Base-by-base conservation (phyloP, 352 stramenopile species). In the Thalassiosira exigua region DNA sequence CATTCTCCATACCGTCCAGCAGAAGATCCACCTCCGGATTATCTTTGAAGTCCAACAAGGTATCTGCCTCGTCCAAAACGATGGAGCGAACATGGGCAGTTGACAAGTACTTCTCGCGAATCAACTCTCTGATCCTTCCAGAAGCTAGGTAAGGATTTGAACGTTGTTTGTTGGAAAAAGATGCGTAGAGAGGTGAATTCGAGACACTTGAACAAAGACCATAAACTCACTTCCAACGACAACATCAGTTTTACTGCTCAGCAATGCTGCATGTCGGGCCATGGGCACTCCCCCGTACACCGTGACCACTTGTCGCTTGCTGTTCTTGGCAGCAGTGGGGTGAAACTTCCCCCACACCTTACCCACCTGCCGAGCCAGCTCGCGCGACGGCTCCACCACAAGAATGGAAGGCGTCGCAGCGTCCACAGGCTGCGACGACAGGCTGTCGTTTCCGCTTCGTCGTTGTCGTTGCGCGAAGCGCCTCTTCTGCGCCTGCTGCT, bases 1-100 rank as follows among this genome's bases (percentile, higher is more conserved):
- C 83, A 61, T 86, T 75, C 59, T 62, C 58, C 74, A 90, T 87
- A 19, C 64, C 75, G 46, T 88, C 76, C 11, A 90, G 57, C 14
- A 87, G 66, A 44, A 56, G 68, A 57, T 82, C 70, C 5, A 90
- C 70, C 42, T 90, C 84, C 11, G 81, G 81, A 52, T 67, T 48
- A 56, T 88, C 81, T 0, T 81, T 61, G 44, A 85, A 83, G 54
- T 87, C 69, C 42, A 87, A 71, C 29, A 87, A 29, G 22, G 41
- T 69, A 58, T 87, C 80, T 2, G 75, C 80, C 64, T 87, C 80
- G 41, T 87, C 80, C 39, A 87, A 68, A 39, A 87, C 75, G 36
- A 87, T 75, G 3, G 80, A 81, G 12, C 66, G 66, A 9, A 87
- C 17, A 54, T 70, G 41, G 14, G 39, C 32, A 24, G 75, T 80